Percentiles rank a stretch among this genome's conserved stretches.
phyloP scores from a whole-genome alignment of 2,329 filamentous ascomycete genomes.

The Aspergillus ruber region DNA sequence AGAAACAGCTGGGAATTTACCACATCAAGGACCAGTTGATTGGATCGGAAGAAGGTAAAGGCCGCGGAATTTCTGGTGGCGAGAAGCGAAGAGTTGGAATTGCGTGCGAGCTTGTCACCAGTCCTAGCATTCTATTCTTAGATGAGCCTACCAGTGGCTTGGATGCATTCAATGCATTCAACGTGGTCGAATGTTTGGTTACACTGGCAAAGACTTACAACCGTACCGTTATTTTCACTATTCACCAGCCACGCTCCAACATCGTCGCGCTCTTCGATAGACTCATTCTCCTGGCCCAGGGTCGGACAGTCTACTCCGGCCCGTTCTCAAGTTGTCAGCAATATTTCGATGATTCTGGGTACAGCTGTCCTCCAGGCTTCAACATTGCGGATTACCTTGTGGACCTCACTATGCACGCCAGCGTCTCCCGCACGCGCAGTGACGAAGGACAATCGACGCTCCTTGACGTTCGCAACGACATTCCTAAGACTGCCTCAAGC shows the following conservation, averaged over 20 bases:
- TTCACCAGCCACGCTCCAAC: constrained; percentile 95
- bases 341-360: constrained; percentile 89
- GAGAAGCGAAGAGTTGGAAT: constrained; percentile 96
- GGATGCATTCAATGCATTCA: constrained; percentile 96
- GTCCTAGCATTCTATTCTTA: constrained; percentile 91
- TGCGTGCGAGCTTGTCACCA: constrained; percentile 94
- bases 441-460: constrained; percentile 48
- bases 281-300: constrained; percentile 82
- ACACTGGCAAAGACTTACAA: constrained; percentile 94
- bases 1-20: constrained; percentile 89
- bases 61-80: constrained; percentile 91
- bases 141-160: constrained; percentile 95
- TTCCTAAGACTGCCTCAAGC: constrained; percentile 68
- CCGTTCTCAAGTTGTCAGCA: constrained; percentile 80
- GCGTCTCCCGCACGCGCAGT: constrained; percentile 49
- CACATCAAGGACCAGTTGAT: constrained; percentile 93
- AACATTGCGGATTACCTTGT: constrained; percentile 98
- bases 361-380: constrained; percentile 89
- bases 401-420: constrained; percentile 94
- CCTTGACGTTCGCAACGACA: constrained; percentile 55
- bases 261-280: constrained; percentile 96
- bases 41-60: constrained; percentile 89
- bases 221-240: constrained; percentile 94
- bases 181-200: constrained; percentile 92
- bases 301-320: constrained; percentile 87